phyloP scores from a whole-genome alignment of 768 basidiomycete genomes.

The Pleurotus djamor region DNA sequence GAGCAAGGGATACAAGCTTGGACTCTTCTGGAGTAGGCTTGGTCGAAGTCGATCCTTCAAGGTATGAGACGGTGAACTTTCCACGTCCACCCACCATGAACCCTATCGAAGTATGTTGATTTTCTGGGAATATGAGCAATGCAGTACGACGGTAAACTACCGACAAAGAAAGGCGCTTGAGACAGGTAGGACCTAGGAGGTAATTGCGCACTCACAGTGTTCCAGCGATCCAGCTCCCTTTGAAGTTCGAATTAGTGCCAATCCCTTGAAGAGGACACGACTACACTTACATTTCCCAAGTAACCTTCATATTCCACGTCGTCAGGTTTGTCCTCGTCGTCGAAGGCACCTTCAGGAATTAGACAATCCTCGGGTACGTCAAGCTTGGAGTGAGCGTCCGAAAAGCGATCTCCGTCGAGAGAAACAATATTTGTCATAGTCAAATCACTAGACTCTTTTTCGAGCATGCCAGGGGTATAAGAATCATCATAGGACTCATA shows the following conservation, averaged over 20 bases:
- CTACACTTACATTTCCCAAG: constrained; percentile 32
- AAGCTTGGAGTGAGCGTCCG: constrained; percentile 10
- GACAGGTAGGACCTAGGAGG: background rate
- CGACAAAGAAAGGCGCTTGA: constrained; percentile 11
- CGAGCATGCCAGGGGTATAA: constrained; percentile 18
- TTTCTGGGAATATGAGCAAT: constrained; percentile 23
- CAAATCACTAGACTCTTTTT: constrained; percentile 16
- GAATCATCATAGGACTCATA: constrained; percentile 17
- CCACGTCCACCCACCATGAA: constrained; percentile 14
- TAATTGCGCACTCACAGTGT: constrained; percentile 19
- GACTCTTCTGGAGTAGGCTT: constrained; percentile 13
- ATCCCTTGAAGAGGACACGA: background rate
- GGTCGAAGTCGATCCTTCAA: constrained; percentile 9
- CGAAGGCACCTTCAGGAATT: constrained; percentile 31
- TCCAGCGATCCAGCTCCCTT: constrained; percentile 24
- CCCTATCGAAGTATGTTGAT: constrained; percentile 15
- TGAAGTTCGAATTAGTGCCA: background rate
- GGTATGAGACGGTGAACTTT: constrained; percentile 16
- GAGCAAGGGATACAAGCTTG: constrained; percentile 2
- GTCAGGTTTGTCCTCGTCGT: constrained; percentile 25
- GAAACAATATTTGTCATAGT: constrained; percentile 25
- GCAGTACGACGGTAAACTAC: constrained; percentile 26
- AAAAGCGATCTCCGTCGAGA: constrained; percentile 22
- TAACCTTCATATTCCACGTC: constrained; percentile 37
- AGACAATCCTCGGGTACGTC: constrained; percentile 20